A percentile compares a stretch with the other conserved stretches of the same genome.
These are phyloP conservation scores for Pseudocercospora fijiensis DNA, from an alignment of 2,329 filamentous ascomycete species.

Conservation along the genomic window DNA sequence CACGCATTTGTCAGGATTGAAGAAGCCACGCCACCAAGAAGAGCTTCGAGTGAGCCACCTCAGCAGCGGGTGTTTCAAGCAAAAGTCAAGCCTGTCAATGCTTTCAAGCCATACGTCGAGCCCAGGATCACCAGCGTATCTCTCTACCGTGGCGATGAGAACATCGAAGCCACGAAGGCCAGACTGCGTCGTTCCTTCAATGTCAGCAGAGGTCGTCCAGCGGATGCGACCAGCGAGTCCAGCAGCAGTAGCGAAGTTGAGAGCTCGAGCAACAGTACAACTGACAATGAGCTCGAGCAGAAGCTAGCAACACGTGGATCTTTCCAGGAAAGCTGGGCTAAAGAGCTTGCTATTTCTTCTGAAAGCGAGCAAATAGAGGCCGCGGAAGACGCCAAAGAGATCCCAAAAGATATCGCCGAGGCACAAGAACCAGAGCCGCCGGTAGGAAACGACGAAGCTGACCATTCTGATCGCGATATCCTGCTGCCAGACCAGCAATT, in stretches of 20 bases:
- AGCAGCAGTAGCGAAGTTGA: slow-evolving; percentile 10
- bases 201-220: background rate
- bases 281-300: slow-evolving; percentile 1
- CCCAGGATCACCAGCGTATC: background rate
- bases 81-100: background rate
- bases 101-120: background rate
- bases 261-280: slow-evolving; percentile 11
- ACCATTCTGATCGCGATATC: background rate
- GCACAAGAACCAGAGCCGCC: background rate
- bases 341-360: background rate
- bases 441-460: background rate
- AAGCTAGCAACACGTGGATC: slow-evolving; percentile 13
- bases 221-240: background rate
- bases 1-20: background rate
- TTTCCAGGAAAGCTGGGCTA: slow-evolving; percentile 17
- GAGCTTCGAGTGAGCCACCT: background rate
- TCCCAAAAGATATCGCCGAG: background rate
- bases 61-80: background rate
- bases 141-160: background rate
- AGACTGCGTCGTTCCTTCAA: background rate
- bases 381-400: background rate
- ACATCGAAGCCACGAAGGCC: background rate
- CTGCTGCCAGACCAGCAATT: background rate
- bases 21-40: background rate
- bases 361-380: background rate